Percentiles rank a stretch among this genome's conserved stretches.
phyloP scores from a whole-genome alignment of 768 basidiomycete genomes.

The Cystobasidium tubakii region DNA sequence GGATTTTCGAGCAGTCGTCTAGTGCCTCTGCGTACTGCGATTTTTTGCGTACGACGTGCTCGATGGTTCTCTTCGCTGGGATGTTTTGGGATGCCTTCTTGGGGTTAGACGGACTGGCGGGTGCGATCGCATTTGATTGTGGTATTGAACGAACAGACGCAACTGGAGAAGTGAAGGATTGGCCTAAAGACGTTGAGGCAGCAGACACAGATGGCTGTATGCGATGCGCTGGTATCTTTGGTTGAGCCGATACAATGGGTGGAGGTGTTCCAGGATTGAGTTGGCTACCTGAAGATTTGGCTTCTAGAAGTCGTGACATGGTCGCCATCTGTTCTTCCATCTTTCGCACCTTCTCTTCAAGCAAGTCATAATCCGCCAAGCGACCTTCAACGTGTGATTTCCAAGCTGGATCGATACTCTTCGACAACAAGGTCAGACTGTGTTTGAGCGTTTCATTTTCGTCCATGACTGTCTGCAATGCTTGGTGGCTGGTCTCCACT shows the following conservation, averaged over 20 bases:
- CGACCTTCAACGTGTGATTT: not conserved
- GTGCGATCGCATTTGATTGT: not conserved
- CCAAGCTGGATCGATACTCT: not conserved
- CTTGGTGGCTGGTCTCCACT: not conserved
- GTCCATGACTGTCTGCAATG: not conserved
- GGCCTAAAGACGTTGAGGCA: too few relatives aligned
- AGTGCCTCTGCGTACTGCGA: not conserved
- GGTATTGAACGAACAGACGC: not conserved
- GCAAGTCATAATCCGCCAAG: not conserved
- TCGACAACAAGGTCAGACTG: not conserved
- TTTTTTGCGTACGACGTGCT: not conserved
- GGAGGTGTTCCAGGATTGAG: not conserved
- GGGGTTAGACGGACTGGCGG: not conserved
- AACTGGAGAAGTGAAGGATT: too few relatives aligned
- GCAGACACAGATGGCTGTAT: too few relatives aligned
- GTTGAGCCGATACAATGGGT: too few relatives aligned
- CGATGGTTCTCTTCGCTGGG: not conserved
- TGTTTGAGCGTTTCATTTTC: not conserved
- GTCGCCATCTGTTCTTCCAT: not conserved
- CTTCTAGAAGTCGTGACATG: not conserved
- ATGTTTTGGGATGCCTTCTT: not conserved
- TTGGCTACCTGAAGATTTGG: not conserved
- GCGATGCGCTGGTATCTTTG: too few relatives aligned
- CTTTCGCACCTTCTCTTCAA: not conserved
- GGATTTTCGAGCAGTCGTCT: not conserved